Percentiles rank a stretch among this genome's conserved stretches.
These are phyloP conservation scores for Exophiala xenobiotica DNA, from an alignment of 2,329 filamentous ascomycete genomes.

Conservation along the genomic window DNA sequence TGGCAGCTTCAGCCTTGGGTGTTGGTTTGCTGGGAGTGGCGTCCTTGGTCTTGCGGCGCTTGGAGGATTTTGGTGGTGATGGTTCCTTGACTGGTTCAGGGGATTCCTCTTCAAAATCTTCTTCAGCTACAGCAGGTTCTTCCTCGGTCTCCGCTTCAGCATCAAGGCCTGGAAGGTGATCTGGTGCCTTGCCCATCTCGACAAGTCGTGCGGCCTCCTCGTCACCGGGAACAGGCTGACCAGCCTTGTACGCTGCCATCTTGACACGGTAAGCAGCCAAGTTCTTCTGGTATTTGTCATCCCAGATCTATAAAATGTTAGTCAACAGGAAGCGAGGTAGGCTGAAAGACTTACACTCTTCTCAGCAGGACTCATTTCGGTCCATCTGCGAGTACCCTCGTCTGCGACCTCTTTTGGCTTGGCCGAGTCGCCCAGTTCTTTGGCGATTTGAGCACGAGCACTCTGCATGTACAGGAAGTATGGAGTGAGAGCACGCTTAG, in stretches of 20 bases:
- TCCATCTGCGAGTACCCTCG: conserved; percentile 84
- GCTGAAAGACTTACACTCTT: conserved; percentile 57
- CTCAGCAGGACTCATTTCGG: conserved; percentile 69
- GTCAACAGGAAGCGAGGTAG: background rate
- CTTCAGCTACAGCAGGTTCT: conserved; percentile 35
- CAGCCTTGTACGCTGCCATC: conserved; percentile 57
- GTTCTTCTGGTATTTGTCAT: conserved; percentile 57
- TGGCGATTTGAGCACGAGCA: conserved; percentile 77
- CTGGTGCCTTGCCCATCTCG: conserved; percentile 35
- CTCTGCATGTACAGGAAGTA: conserved; percentile 95
- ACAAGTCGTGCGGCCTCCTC: conserved; percentile 47
- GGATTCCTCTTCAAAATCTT: conserved; percentile 36
- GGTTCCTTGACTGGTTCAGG: conserved; percentile 43
- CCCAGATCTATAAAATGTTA: conserved; percentile 47
- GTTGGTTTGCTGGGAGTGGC: conserved; percentile 39
- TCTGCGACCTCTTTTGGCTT: conserved; percentile 84
- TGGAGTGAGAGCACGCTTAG: conserved; percentile 88
- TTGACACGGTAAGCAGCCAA: conserved; percentile 58
- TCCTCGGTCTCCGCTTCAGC: conserved; percentile 39
- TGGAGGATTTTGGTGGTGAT: conserved; percentile 40
- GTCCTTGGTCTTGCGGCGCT: conserved; percentile 46
- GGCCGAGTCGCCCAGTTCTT: conserved; percentile 70
- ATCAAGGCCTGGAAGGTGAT: conserved; percentile 22
- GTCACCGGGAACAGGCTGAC: conserved; percentile 45
- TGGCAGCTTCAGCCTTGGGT: conserved; percentile 35